Evolutionary conservation across 2,329 filamentous ascomycete species (phyloP), one percentile per base, ranked within the genome.

Genomic region (Myriosclerotinia curreyana): DNA sequence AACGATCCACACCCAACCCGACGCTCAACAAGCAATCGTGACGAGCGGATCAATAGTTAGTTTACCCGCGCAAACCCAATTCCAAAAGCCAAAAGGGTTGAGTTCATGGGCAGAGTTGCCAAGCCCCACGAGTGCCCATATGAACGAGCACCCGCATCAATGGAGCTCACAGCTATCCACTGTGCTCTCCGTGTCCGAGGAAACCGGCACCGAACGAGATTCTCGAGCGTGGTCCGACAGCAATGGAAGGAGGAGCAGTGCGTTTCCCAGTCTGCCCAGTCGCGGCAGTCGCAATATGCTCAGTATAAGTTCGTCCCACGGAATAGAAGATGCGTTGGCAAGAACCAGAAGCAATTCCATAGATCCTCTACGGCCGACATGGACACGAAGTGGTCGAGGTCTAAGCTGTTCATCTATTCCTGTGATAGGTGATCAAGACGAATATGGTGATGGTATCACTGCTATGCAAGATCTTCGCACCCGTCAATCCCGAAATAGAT

Each of bases 101-200:
- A 72, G 70, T 73, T 75, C 75, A 73, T 73, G 74, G 73, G 71
- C 72, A 68, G 70, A 73, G 65, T 69, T 70, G 65, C 69, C 69
- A 68, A 65, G 66, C 61, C 66, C 64, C 65, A 68, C 69, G 66
- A 71, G 72, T 64, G 71, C 73, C 70, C 75, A 74, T 69, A 83
- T 83, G 79, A 71, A 81, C 68, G 73, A 79, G 54, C 74, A 79
- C 65, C 79, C 80, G 63, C 83, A 86, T 71, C 83, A 83, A 79
- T 87, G 84, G 84, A 86, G 84, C 74, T 82, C 83, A 52, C 84
- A 86, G 74, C 78, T 87, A 50, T 88, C 86, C 48, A 86, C 85
- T 52, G 85, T 88, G 66, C 77, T 82, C 74, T 87, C 85, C 42
- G 85, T 86, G 72, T 83, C 82, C 71, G 85, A 88, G 67, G 78